Base-by-base conservation (phyloP, 495 filamentous ascomycete species). In the Penicillium ochrochloron region DNA sequence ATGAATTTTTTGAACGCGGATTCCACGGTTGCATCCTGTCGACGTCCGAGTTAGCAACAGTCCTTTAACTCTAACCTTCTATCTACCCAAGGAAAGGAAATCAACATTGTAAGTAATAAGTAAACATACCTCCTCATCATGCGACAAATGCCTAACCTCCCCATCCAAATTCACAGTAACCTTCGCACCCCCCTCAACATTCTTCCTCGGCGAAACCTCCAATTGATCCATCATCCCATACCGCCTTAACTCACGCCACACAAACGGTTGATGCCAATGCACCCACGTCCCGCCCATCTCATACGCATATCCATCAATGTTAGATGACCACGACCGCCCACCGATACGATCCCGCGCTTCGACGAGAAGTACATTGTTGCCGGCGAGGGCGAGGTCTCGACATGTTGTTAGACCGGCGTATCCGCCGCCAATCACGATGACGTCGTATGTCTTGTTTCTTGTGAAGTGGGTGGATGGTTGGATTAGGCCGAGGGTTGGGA, bases 231-330 rank as follows among this genome's bases (percentile, higher is more conserved):
- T 46, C 42, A 46, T 46, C n/a, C 42, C 42, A 4, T 46, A 46
- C 19, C 42, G 42, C 1, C 42, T 6, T 19, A 46, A 21, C 42
- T 46, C 42, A 3, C 42, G 42, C 42, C 42, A 46, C 19, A 46
- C 42, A 23, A 46, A 46, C 9, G n/a, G n/a, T 21, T 46, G 42
- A 23, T 46, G 48, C 70, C 69, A 69, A 41, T 70, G 62, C 3
- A 76, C 64, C 72, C 72, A 78, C 6, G 75, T 75, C 0, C 75
- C 73, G 2, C 75, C 73, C 72, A 78, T 72, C 57, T 76, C 72
- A 29, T 71, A 53, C 12, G 66, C 56, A 14, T 72, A 62, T 10
- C 70, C 72, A 12, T 63, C 48, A 2, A 64, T 61, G 4, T 70
- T 63, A 1, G 70, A 64, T 5, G 69, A 66, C 61, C 68, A 79